Evolutionary conservation across 2,329 filamentous ascomycete species (phyloP).

Genomic region (Paracoccidioides brasiliensis): DNA sequence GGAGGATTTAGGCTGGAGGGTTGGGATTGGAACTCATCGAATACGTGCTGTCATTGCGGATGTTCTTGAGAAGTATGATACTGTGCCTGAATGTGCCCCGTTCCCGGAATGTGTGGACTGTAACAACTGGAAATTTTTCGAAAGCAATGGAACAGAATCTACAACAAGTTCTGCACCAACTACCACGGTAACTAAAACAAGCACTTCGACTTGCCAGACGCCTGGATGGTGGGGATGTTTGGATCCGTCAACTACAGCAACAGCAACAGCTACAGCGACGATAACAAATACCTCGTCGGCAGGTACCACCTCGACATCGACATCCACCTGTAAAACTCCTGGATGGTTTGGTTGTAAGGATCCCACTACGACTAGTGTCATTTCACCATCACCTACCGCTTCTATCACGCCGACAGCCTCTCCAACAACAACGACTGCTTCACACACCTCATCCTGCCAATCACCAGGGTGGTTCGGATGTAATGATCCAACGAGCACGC

Average conservation of each 20-base stretch:
- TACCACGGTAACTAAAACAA: slow-evolving; percentile 45
- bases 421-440: slow-evolving; percentile 15
- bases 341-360: slow-evolving; percentile 34
- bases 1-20: slow-evolving; percentile 78
- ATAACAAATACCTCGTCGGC: slow-evolving; percentile 10
- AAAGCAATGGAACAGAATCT: slow-evolving; percentile 74
- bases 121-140: slow-evolving; percentile 85
- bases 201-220: slow-evolving; percentile 78
- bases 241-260: slow-evolving; percentile 35
- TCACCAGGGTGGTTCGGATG: slow-evolving; percentile 29
- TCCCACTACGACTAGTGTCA: slow-evolving; percentile 19
- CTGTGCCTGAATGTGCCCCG: slow-evolving; percentile 60
- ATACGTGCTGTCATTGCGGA: slow-evolving; percentile 80
- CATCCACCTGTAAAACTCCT: slow-evolving; percentile 28
- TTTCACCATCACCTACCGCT: slow-evolving; percentile 11
- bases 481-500: slow-evolving; percentile 23
- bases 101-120: slow-evolving; percentile 81
- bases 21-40: slow-evolving; percentile 81
- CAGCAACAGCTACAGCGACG: slow-evolving; percentile 22
- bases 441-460: slow-evolving; percentile 23
- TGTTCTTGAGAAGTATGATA: slow-evolving; percentile 71
- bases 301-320: slow-evolving; percentile 18
- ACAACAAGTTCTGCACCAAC: slow-evolving; percentile 50
- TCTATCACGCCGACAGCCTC: slow-evolving; percentile 16
- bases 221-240: slow-evolving; percentile 76